phyloP scores from a whole-genome alignment of 345 rosid genomes.

The Clarkia xantiana region DNA sequence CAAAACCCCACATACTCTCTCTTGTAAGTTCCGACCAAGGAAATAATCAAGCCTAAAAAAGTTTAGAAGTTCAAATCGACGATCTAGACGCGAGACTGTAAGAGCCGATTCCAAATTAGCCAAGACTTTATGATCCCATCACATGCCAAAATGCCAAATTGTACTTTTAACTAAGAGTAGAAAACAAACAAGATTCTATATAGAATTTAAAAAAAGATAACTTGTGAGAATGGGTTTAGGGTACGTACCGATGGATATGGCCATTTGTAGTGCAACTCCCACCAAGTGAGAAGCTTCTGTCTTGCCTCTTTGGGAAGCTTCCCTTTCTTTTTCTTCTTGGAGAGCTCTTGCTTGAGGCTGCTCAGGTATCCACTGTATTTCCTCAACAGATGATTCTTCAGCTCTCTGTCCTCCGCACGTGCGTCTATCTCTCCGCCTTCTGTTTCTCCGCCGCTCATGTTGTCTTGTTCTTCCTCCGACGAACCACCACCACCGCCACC shows the following conservation, averaged over 20 bases:
- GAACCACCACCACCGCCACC: slow-evolving; percentile 70
- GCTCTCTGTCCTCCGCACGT: slow-evolving; percentile 82
- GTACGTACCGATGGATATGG: slow-evolving; percentile 87
- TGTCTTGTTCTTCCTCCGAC: slow-evolving; percentile 74
- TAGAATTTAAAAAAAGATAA: no score
- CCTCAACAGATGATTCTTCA: slow-evolving; percentile 78
- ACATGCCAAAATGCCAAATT: no score
- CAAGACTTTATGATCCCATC: no score
- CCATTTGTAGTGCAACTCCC: slow-evolving; percentile 99
- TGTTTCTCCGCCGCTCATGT: slow-evolving; percentile 59
- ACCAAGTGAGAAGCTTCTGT: slow-evolving; percentile 94
- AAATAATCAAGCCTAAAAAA: no score
- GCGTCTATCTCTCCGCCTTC: slow-evolving; percentile 82
- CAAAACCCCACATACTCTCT: no score
- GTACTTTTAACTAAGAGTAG: no score
- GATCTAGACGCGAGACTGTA: no score
- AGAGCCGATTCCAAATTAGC: no score
- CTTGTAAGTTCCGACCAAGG: no score
- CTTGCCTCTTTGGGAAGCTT: slow-evolving; percentile 97
- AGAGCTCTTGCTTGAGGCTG: slow-evolving; percentile 89
- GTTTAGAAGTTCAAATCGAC: no score
- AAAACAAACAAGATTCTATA: no score
- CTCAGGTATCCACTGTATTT: slow-evolving; percentile 94
- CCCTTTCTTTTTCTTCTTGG: slow-evolving; percentile 98
- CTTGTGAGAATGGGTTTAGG: no score